Evolutionary conservation across 2,329 filamentous ascomycete species (phyloP), one percentile per base, ranked within the genome.

Genomic region (Rhynchosporium graminicola): DNA sequence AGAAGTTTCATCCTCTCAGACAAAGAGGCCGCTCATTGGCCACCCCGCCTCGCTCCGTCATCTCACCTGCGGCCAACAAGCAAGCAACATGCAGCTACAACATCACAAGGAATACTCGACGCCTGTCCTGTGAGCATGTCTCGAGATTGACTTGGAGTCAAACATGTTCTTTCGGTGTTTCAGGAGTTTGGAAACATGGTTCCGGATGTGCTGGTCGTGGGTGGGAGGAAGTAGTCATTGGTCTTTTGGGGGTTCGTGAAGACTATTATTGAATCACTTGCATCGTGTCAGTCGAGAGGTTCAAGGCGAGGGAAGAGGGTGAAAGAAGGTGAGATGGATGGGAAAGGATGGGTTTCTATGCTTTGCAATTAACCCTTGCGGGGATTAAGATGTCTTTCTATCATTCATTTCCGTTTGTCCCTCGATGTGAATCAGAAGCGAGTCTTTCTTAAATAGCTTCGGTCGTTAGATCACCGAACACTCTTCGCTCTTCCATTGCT

Each of bases 21-120:
- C 36, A 54, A 54, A 42, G 13, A 45, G 40, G 40, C 40, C 54
- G 40, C 54, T 57, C 28, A 57, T 57, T 57, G 54, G 54, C 31
- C 10, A 50, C 47, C 28, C 33, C 33, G 3, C 29, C 15, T 57
- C 26, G 54, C 38, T 45, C 42, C 54, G n/a, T 29, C 40, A 31
- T 45, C 40, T 2, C 40, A 46, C 29, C 40, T 57, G 42, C 28
- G 29, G 40, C 40, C 43, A 45, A 8, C 28, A 48, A 42, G 28
- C 40, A 56, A 45, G 20, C 28, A 48, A 29, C 4, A 26, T 45
- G 52, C 40, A 57, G 42, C 54, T 28, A 36, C 33, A 36, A 6
- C 33, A 10, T 57, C 40, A 29, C 54, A 20, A 20, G 20, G 13
- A 57, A 33, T 31, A 36, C 29, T 45, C 40, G 43, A 52, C 52